Base-by-base conservation (phyloP, 768 basidiomycete genomes). In the Collybiopsis confluens region DNA sequence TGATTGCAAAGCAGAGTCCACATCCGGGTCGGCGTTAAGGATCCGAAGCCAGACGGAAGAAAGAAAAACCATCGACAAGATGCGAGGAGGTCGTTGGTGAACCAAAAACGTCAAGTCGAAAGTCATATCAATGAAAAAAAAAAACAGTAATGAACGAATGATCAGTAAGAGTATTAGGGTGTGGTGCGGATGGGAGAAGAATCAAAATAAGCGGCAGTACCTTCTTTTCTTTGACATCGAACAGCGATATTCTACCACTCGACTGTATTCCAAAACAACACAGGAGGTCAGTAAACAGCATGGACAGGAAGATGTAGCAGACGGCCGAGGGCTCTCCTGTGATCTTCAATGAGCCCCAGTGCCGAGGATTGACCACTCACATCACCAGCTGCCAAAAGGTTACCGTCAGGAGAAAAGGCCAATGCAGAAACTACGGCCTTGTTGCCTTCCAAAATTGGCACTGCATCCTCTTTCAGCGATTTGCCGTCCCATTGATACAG, bases 361-460 rank as follows among this genome's bases (percentile, higher is more conserved):
- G 13, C 13, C 30, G 30, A 33, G 52, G 20, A 44, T 24, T 42
- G 40, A 30, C 23, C n/a, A 78, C 90, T 69, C 61, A 95, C 93
- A 69, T 98, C 93, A 44, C 95, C 96, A 5, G 86, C 78, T 50
- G 88, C 92, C 10, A 98, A 74, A 35, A 83, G 69, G 20, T 70
- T 73, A 0, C 88, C 90, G 65, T 96, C 85, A 0, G 85, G 81
- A 0, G 91, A 90, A 70, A 97, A 88, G 0, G 89, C 81, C 5
- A 98, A 66, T 1, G 83, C 83, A 38, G 85, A 85, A 18, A 98
- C 73, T 6, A 80, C 71, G 13, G 85, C 88, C 58, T 79, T 80
- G 65, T 88, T 88, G 28, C 82, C 83, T 57, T 86, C 83, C 8
- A 90, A 71, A 24, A 48, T 37, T 16, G 47, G 47, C 2, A 80